phyloP scores from a whole-genome alignment of 257 asterid species.

The Schizonepeta tenuifolia region DNA sequence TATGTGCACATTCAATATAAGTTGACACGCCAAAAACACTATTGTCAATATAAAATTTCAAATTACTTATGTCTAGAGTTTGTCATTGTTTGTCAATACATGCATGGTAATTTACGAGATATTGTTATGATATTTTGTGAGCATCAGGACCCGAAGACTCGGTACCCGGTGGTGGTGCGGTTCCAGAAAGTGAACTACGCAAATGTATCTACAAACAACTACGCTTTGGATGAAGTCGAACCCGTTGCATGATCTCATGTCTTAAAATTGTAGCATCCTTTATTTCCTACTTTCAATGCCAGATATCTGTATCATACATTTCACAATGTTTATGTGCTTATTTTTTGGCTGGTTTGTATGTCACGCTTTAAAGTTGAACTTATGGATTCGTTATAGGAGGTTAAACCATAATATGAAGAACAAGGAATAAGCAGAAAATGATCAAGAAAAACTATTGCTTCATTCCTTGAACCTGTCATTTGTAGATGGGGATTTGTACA shows the following conservation, averaged over 20 bases:
- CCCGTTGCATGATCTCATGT: constrained; percentile 41
- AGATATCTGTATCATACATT: constrained; percentile 26
- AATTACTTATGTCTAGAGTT: neutral
- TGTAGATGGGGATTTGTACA: neutral
- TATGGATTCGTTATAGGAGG: neutral
- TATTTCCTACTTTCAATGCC: neutral
- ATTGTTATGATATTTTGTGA: no score
- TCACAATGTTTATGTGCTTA: neutral
- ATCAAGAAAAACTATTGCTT: no score
- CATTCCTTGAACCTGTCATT: no score
- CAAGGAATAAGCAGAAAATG: no score
- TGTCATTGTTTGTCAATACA: no score
- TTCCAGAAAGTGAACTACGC: constrained; percentile 94
- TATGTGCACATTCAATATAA: no score
- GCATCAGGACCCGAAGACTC: constrained; percentile 78
- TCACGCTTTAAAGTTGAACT: neutral
- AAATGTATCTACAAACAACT: constrained; percentile 93
- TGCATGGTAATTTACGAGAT: no score
- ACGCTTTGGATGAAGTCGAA: constrained; percentile 85
- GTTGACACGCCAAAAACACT: no score
- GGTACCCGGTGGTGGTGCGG: constrained; percentile 93
- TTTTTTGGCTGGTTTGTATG: neutral
- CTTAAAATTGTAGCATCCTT: constrained; percentile 16
- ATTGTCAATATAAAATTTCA: no score
- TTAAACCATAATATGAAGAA: no score